Base-by-base conservation (phyloP, 345 rosid species). In the Rhizophora mangle region DNA sequence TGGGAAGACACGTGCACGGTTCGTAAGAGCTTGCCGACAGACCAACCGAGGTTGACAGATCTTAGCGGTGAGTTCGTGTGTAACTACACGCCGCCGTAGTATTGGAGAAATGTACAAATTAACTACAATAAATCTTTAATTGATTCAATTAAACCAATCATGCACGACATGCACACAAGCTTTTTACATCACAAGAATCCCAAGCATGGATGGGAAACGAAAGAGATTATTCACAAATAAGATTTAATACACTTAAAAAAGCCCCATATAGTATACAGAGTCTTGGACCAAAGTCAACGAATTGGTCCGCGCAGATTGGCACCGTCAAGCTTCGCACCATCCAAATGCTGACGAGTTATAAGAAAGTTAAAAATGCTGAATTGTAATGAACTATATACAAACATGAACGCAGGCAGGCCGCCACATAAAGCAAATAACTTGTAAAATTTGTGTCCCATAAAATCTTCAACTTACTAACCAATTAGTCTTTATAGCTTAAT, bases 291-390 rank as follows among this genome's bases (percentile, higher is more conserved):
- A 11, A 8, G 57, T 82, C 69, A 92, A 70, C 97, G 77, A 58
- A 89, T 81, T 67, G 94, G 92, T 75, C 88, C 97, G 52, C 82
- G 84, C 82, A 89, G 74, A 74, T 88, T 92, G 62, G 96, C 97
- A 6, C 96, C 97, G 30, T 88, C 97, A n/a, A 92, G 94, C 84
- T 65, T 92, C 54, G 94, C 89, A 63, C 89, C 96, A 81, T 92
- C 92, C 85, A 89, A 74, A 64, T 81, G 90, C 97, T 90, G 90
- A 34, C 62, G 15, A 64, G 73, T 16, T 26, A 53, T 1, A 53
- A 16, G 1, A 9, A 31, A 16, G 43, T 66, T n/a, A 49, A 32
- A 34, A 34, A 56, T 46, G 26, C 4, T 62, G 27, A 24, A 29
- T 71, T 51, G 53, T 22, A 60, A n/a, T 13, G 18, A 43, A 15